Base-by-base conservation (phyloP, 257 asterid genomes). In the Orobanche coerulescens region DNA sequence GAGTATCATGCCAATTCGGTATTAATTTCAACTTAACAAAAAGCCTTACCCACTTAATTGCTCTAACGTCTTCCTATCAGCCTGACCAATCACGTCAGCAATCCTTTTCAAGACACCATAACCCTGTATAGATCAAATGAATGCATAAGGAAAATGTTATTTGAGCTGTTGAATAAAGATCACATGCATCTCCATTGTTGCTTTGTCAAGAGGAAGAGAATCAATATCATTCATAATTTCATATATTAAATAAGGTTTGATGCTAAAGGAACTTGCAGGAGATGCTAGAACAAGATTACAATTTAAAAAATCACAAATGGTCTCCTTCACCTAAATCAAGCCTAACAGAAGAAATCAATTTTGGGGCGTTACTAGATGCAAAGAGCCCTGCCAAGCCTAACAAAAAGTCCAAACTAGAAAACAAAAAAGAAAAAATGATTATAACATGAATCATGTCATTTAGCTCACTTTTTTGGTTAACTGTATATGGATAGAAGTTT, bases 41-140 rank as follows among this genome's bases (percentile, higher is more conserved):
- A 65, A 16, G 14, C 22, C 50, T 33, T 71, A 88, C 98, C 98
- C 93, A 72, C 93, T 91, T 74, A 91, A 76, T 71, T 82, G 88
- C 81, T 82, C 83, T 47, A 91, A 94, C 49, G 76, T 69, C 58
- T 34, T 81, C 77, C 82, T 70, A 63, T 88, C 82, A 58, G 94
- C 76, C 58, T 67, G 71, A 62, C 75, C 78, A 69, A 91, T 88
- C 68, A 79, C 95, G 39, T 85, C 87, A 56, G 96, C 76, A 72
- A 88, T 78, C 78, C 88, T 84, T 79, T 88, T 85, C 87, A 91
- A 77, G 75, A 85, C 93, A 71, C 62, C 88, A 79, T 88, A 91
- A 53, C 98, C 98, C 96, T 91, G 53, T 26, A 62, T 18, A 53
- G 28, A 75, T 76, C 47, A 61, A 33, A 51, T 24, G 58, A 61